Conservation (phyloP, 169 alveolate genomes). For the Plasmodium cynomolgi region DNA sequence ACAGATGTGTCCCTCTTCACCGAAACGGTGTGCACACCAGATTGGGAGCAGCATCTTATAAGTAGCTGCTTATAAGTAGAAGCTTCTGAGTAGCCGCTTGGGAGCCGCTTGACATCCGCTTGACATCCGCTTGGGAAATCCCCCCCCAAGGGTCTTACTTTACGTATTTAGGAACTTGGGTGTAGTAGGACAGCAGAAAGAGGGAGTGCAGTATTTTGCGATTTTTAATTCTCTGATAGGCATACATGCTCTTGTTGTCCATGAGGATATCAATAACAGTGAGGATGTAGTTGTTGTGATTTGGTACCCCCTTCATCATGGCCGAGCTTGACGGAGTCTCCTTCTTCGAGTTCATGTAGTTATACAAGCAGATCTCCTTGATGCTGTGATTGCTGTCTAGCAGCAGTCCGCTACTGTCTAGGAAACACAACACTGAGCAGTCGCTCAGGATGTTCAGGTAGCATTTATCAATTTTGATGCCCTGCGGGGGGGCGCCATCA, state of each 20-base stretch:
- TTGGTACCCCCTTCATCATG: conserved; percentile 2
- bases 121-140: too few relatives aligned
- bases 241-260: conserved; percentile 72
- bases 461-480: conserved; percentile 38
- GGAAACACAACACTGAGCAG: conserved; percentile 56
- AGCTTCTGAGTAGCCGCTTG: too few relatives aligned
- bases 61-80: too few relatives aligned
- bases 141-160: neutral
- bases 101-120: too few relatives aligned
- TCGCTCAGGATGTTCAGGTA: conserved; percentile 52
- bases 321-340: neutral
- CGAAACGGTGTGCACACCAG: too few relatives aligned
- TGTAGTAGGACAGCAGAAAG: conserved; percentile 50
- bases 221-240: conserved; percentile 52
- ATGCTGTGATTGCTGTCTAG: conserved; percentile 42
- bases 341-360: conserved; percentile 19
- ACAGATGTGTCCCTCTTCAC: neutral
- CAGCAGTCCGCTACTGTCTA: conserved; percentile 48
- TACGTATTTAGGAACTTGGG: conserved; percentile 44
- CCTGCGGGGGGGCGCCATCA: neutral
- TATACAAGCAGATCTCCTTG: conserved; percentile 60
- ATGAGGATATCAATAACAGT: conserved; percentile 52
- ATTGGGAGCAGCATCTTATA: too few relatives aligned
- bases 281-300: conserved; percentile 25
- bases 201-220: conserved; percentile 35